Percentiles rank a stretch among this genome's conserved stretches.
phyloP scores from a whole-genome alignment of 1,139 yeast genomes.

The Kodamaea derodonti region DNA sequence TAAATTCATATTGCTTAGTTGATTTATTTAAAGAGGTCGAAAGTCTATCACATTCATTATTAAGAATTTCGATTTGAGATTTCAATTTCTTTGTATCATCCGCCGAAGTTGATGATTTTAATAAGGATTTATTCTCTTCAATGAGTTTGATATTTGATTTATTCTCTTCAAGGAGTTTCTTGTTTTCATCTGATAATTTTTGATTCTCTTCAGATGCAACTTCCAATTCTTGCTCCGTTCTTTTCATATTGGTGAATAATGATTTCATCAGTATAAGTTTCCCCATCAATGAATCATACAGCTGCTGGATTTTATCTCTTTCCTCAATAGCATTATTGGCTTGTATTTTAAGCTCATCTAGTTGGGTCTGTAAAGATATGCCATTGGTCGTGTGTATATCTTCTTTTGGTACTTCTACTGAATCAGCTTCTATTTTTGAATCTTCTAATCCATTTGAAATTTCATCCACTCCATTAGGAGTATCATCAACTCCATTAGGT shows the following conservation, averaged over 20 bases:
- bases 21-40: slow-evolving; percentile 45
- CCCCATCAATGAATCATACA: slow-evolving; percentile 71
- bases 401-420: background rate
- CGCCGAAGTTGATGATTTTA: background rate
- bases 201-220: slow-evolving; percentile 40
- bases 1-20: slow-evolving; percentile 44
- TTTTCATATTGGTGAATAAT: slow-evolving; percentile 70
- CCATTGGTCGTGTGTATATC: too few species aligned
- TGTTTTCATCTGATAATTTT: slow-evolving; percentile 26
- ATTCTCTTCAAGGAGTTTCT: slow-evolving; percentile 12
- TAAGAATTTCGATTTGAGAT: slow-evolving; percentile 53
- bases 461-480: too few species aligned
- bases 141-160: slow-evolving; percentile 9
- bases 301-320: slow-evolving; percentile 62
- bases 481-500: too few species aligned
- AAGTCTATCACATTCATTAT: slow-evolving; percentile 64
- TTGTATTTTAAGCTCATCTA: background rate
- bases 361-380: background rate
- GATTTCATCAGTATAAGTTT: slow-evolving; percentile 79
- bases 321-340: slow-evolving; percentile 28
- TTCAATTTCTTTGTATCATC: slow-evolving; percentile 24
- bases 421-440: too few species aligned
- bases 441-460: background rate
- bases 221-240: slow-evolving; percentile 68
- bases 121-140: background rate